A percentile compares a stretch with the other conserved stretches of the same genome.
Evolutionary conservation across 257 asterid species (phyloP).

Genomic region (Plectranthus barbatus): DNA sequence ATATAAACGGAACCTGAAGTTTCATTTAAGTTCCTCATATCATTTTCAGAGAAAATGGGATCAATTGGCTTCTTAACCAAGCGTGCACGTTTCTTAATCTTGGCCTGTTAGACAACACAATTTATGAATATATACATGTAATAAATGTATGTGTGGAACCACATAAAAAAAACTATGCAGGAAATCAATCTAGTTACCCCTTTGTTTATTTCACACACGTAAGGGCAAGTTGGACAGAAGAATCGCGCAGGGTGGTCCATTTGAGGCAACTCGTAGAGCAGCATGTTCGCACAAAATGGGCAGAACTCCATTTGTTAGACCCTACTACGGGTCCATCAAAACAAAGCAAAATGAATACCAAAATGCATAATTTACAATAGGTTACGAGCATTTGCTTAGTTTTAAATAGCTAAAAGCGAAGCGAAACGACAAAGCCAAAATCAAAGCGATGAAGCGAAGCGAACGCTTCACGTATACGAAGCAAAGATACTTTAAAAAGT

Average conservation of each 20-base stretch:
- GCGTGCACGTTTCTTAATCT: constrained; percentile 42
- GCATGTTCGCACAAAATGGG: constrained; percentile 55
- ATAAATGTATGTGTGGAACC: neutral
- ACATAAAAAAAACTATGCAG: neutral
- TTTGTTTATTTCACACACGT: constrained; percentile 38
- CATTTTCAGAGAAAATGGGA: constrained; percentile 57
- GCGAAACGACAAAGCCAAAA: too few species aligned
- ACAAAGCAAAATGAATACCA: neutral
- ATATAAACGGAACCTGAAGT: constrained; percentile 67
- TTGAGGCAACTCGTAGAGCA: constrained; percentile 56
- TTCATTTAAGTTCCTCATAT: constrained; percentile 29
- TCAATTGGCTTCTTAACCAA: constrained; percentile 57
- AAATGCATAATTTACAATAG: neutral
- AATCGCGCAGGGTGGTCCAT: constrained; percentile 45
- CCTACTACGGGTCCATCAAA: neutral
- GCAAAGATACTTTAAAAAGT: too few species aligned
- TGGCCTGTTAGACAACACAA: constrained; percentile 34
- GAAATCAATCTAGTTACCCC: constrained; percentile 31
- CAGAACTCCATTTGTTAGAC: constrained; percentile 71
- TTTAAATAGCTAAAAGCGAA: too few species aligned
- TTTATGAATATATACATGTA: neutral
- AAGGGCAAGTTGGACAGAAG: constrained; percentile 64
- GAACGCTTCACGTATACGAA: too few species aligned
- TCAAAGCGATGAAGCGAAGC: too few species aligned
- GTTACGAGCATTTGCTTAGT: too few species aligned